Base-by-base conservation (phyloP, 768 basidiomycete genomes). In the Leucosporidium creatinivorum region DNA sequence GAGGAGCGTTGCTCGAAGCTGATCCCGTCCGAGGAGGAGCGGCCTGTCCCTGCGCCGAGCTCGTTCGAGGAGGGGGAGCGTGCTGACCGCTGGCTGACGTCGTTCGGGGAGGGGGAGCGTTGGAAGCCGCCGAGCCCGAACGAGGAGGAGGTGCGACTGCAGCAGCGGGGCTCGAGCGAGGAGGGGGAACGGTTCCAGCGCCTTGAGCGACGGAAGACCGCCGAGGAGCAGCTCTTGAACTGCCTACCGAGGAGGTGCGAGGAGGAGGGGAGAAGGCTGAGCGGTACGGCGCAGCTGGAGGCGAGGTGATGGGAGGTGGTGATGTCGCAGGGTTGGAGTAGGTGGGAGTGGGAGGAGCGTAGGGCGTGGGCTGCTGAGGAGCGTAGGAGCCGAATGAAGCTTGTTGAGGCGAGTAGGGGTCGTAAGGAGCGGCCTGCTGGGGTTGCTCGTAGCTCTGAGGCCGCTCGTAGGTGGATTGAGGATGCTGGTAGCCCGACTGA, bases 331-430 rank as follows among this genome's bases (percentile, higher is more conserved):
- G 25, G 54, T 55, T 26, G 54, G 54, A 44, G 54, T 18, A 55
- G 54, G 54, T 55, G 30, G 25, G 25, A 3, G 54, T 55, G n/a
- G 25, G 54, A 26, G 25, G 54, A n/a, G 25, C 54, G 26, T 55
- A 55, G 9, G 54, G 54, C 54, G 54, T n/a, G 21, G 31, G 30
- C 55, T 56, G 55, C 33, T 33, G 12, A 8, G 19, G 33, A 44
- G 47, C 17, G n/a, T 47, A 44, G 26, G 60, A 47, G 33, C 57
- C 36, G 28, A 57, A 25, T 13, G 51, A 39, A 6, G 58, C 47
- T 36, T 49, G 60, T 48, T 60, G 63, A 10, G 66, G 66, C 19
- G 69, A 59, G 61, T 71, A 68, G 21, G 66, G 66, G 23, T 65
- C 69, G 63, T 67, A 33, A 2, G 59, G 59, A 47, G 49, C 63